These are phyloP conservation scores for Cercophora scortea DNA, from an alignment of 495 filamentous ascomycete genomes.

Conservation along the genomic window DNA sequence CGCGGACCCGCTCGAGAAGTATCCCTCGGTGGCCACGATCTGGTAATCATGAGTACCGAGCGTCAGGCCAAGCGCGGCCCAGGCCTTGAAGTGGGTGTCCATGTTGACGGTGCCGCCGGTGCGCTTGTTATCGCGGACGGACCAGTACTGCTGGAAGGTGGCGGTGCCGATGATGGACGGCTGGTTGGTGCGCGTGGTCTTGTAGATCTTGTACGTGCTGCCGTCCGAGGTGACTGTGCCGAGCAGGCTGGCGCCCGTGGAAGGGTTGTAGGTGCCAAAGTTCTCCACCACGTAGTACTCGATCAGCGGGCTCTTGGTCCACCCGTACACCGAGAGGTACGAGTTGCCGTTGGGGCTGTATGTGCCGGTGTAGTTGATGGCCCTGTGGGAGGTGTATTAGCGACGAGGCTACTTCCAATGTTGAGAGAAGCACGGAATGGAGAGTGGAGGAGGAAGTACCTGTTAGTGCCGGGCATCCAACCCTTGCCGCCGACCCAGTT, in stretches of 20 bases:
- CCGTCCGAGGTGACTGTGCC: conserved; percentile 54
- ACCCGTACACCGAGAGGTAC: conserved; percentile 54
- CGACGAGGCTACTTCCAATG: background rate
- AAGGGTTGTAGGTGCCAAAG: conserved; percentile 50
- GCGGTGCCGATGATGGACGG: conserved; percentile 48
- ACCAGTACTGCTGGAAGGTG: conserved; percentile 54
- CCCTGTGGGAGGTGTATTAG: conserved; percentile 36
- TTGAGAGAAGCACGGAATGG: too few relatives aligned
- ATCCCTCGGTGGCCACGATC: conserved; percentile 54
- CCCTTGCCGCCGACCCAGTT: conserved; percentile 59
- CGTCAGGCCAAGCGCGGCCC: conserved; percentile 39
- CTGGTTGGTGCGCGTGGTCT: conserved; percentile 49
- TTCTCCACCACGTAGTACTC: conserved; percentile 57
- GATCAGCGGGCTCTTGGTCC: conserved; percentile 47
- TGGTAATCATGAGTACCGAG: conserved; percentile 50
- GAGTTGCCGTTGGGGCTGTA: conserved; percentile 44
- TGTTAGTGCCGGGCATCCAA: conserved; percentile 42
- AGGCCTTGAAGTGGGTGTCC: conserved; percentile 53
- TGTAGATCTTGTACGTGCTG: conserved; percentile 56
- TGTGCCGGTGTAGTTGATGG: conserved; percentile 45
- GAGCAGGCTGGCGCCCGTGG: conserved; percentile 35
- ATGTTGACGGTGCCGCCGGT: conserved; percentile 37
- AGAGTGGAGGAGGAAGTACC: background rate
- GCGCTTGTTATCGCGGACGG: conserved; percentile 38
- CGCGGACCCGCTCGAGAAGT: conserved; percentile 45